A percentile compares a stretch with the other conserved stretches of the same genome.
These are phyloP conservation scores for Phylloporus gajari DNA, from an alignment of 1,284 basidiomycete species.

Conservation along the genomic window DNA sequence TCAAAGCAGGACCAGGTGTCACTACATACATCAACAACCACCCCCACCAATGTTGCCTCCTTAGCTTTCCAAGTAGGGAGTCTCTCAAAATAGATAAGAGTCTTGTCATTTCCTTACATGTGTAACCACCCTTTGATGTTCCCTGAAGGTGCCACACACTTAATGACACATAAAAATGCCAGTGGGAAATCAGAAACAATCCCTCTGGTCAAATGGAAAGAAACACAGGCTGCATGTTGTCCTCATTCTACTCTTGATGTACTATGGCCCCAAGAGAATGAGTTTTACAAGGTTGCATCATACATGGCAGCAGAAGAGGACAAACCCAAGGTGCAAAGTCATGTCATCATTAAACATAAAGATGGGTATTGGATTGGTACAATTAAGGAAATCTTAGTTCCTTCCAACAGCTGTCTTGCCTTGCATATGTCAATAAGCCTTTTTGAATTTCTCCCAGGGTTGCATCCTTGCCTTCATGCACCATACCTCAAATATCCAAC, in stretches of 20 bases:
- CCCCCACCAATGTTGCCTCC: slow-evolving; percentile 1
- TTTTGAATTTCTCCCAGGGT: slow-evolving; percentile 2
- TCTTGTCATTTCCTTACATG: neutral
- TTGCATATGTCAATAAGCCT: neutral
- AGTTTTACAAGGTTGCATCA: neutral
- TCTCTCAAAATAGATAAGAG: too few species aligned
- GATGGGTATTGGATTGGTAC: slow-evolving; percentile 1
- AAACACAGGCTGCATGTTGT: slow-evolving; percentile 1
- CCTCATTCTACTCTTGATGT: too few species aligned
- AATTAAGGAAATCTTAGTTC: slow-evolving; percentile 11
- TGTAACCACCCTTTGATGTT: neutral
- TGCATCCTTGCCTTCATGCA: too few species aligned
- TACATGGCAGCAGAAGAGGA: neutral
- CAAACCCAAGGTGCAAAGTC: neutral
- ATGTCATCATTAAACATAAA: neutral
- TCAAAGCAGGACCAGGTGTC: too few species aligned
- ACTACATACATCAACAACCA: neutral
- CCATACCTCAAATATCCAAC: neutral
- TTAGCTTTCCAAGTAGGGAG: slow-evolving; percentile 5
- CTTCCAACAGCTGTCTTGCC: neutral
- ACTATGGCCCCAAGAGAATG: too few species aligned
- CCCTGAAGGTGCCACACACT: neutral
- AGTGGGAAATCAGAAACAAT: too few species aligned
- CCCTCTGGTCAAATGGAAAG: neutral
- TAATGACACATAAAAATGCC: too few species aligned